A percentile compares a stretch with the other conserved stretches of the same genome.
These are phyloP conservation scores for Chlamydomonas sphaeroides DNA, from an alignment of 139 green algal genomes.

Conservation along the genomic window DNA sequence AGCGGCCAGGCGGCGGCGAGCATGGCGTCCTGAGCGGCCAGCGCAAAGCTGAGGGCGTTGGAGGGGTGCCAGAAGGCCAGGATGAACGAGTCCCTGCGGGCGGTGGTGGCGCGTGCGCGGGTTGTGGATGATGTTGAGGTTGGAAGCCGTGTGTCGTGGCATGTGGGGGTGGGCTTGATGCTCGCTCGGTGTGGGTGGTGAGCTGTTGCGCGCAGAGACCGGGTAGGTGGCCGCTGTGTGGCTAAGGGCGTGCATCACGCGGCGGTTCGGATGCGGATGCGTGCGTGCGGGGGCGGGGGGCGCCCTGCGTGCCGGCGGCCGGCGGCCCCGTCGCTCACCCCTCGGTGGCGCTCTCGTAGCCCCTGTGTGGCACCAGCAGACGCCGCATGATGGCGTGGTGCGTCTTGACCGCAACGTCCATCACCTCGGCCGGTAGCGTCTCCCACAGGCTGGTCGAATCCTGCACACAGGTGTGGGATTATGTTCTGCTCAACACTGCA, in stretches of 20 bases:
- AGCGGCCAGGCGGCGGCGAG: neutral
- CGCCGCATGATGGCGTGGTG: conserved; percentile 45
- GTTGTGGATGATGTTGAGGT: no score
- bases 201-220: no score
- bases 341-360: conserved; percentile 56
- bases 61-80: conserved; percentile 46
- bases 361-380: conserved; percentile 14
- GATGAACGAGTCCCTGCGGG: conserved; percentile 46
- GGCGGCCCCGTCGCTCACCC: neutral
- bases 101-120: neutral
- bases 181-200: no score
- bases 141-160: no score
- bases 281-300: no score
- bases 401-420: conserved; percentile 35
- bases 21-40: conserved; percentile 18
- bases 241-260: no score
- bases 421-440: conserved; percentile 16
- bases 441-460: conserved; percentile 48
- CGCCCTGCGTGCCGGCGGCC: no score
- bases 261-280: no score
- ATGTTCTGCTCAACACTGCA: no score
- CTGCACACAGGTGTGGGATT: conserved; percentile 3
- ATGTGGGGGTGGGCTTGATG: no score
- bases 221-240: no score
- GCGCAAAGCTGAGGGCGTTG: conserved; percentile 32